Evolutionary conservation across 805 yeast species (phyloP), one percentile per base, ranked within the genome.

Genomic region (Barnettozyma vustinii): DNA sequence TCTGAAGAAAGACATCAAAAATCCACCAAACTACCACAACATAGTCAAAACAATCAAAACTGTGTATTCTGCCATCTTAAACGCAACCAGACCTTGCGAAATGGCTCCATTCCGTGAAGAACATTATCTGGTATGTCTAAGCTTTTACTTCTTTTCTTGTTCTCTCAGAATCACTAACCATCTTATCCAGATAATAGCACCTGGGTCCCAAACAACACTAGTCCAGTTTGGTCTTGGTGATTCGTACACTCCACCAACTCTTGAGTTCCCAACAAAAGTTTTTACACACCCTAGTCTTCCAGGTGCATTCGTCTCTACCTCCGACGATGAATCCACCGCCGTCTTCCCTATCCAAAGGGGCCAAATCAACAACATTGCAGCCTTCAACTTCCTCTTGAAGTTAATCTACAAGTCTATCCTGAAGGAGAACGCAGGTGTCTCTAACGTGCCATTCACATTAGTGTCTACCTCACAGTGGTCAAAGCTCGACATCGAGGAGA

Each of bases 151-250:
- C 16, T 23, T 12, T 33, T 9, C 25, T 43, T 33, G 4, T 21
- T 27, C 32, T 27, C 4, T 4, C 16, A 13, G 33, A 15, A 30
- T 30, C 33, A 30, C 33, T 30, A 30, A 30, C 33, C 5, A 30
- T 30, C 30, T 30, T 12, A 15, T 30, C 12, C 33, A 65, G 70
- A 77, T 91, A 26, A 77, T 91, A 26, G 83, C 88, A 48, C 87
- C 96, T 1, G 96, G 97, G 26, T 84, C 96, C 2, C 72, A 70
- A 46, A 69, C 76, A 47, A 88, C 97, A 0, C 70, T 84, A 47
- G 87, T 87, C 26, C 86, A 85, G 56, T 82, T 87, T 62, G 97
- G 97, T 2, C 71, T 91, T 25, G 72, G 75, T 25, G 95, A 85
- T 56, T 72, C 86, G 1, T 74, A 87, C 52, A 69, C 85, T 9